Evolutionary conservation across 345 rosid genomes (phyloP), one percentile per base, ranked within the genome.

Genomic region (Lepidium aucheri): DNA sequence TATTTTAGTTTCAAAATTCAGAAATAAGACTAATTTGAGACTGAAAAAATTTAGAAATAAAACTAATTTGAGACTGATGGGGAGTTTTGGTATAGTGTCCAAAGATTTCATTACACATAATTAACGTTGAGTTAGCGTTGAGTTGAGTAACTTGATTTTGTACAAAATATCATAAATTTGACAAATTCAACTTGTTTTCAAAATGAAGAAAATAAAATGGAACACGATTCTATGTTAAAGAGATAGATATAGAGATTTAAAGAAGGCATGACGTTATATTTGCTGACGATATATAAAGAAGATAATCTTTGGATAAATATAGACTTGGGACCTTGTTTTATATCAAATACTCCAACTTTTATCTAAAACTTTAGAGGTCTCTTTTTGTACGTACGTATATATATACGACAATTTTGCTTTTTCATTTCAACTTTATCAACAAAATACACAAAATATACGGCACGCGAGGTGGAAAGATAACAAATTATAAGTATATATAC

Each of bases 171-270:
- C 17, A 1, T 26, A 62, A 53, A 53, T 35, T 44, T 70, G 69
- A 63, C 58, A 11, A 38, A 30, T 45, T 70, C 55, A 53, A 43
- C 35, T 33, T 60, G 17, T 35, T 8, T n/a, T 44, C 8, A 60
- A 52, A 32, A 35, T 10, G 35, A n/a, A 9, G 15, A 61, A 34
- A 10, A 63, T 12, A 8, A 51, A 69, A 36, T 5, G 44, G 69
- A 71, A 71, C 65, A 56, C 53, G 65, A 49, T 63, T 72, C 52
- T 55, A 39, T 55, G 59, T 41, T 10, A 54, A 41, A 26, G 46
- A 69, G 39, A 53, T 13, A 44, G 52, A 51, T 12, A 68, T 1
- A 38, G 24, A 40, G 5, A 47, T 30, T 34, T 15, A 63, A 54
- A 36, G 17, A 71, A 30, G 30, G 64, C 53, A 72, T 65, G 67